These are phyloP conservation scores for Cruciata laevipes DNA, from an alignment of 257 asterid species.

Conservation along the genomic window DNA sequence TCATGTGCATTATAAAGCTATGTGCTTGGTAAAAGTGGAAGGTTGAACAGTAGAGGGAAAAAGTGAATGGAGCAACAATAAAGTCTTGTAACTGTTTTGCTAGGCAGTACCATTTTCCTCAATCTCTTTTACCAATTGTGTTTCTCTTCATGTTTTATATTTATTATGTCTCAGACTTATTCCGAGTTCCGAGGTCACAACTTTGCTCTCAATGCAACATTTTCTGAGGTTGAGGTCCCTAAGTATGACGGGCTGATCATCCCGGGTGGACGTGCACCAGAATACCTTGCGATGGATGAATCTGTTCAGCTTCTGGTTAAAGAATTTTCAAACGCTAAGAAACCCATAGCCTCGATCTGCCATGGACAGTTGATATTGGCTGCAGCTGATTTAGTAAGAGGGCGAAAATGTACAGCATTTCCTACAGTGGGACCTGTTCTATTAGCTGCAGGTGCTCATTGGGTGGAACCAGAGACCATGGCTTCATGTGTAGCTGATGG, in stretches of 20 bases:
- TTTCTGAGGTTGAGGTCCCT: conserved; percentile 54
- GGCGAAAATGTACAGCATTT: conserved; percentile 78
- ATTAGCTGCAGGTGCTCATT: conserved; percentile 83
- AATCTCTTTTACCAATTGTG: not conserved
- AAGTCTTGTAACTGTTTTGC: not conserved
- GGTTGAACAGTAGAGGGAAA: not conserved
- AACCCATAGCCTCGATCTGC: conserved; percentile 77
- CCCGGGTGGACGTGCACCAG: conserved; percentile 99
- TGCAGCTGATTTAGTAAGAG: conserved; percentile 59
- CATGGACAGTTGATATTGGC: conserved; percentile 93
- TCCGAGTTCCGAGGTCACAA: conserved; percentile 88
- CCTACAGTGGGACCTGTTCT: conserved; percentile 68
- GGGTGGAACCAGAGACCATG: conserved; percentile 79
- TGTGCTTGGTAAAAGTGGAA: not conserved
- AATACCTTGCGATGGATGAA: conserved; percentile 73
- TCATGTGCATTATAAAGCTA: not conserved
- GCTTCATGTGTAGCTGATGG: conserved; percentile 70
- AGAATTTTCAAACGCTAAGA: conserved; percentile 39
- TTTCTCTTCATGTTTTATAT: not conserved
- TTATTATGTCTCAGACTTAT: conserved; percentile 56
- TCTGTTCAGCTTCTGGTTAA: conserved; percentile 55
- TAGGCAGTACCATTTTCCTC: not conserved
- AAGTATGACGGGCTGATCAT: conserved; percentile 78
- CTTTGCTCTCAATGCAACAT: conserved; percentile 75
- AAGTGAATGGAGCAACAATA: not conserved